Base-by-base conservation (phyloP, 202 grass and related monocot species). In the Carex arenaria region DNA sequence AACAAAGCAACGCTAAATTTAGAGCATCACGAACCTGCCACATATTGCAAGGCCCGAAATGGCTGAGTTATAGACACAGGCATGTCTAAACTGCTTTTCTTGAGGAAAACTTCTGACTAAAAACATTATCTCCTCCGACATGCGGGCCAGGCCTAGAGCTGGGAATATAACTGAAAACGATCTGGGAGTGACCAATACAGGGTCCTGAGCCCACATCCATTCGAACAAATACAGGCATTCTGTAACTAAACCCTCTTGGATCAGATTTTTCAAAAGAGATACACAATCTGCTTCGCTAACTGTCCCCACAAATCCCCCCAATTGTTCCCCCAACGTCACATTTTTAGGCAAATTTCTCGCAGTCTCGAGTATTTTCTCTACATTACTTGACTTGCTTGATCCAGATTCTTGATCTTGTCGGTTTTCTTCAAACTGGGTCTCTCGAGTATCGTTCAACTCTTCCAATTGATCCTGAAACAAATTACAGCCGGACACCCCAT, bases 81-180 rank as follows among this genome's bases (percentile, higher is more conserved):
- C 79, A 80, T 91, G 79, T n/a, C 82, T 78, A 69, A 94, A 90
- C 67, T 73, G 56, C 73, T 83, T 91, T 52, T 76, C 82, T 5
- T 30, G 17, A 1, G 90, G 90, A 84, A 93, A 83, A 40, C 63
- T 84, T 57, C 60, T 61, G 15, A 93, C 66, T 52, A 94, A 84
- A 80, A 86, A 82, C 82, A 92, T 53, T 40, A 97, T 80, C 55
- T 85, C 87, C 62, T 94, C 90, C 23, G 86, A 71, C 90, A 94
- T 91, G 42, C 49, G 17, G 3, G 82, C 83, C 52, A 28, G 82
- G 12, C 90, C 90, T 78, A 97, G 83, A 7, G 71, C 71, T 30
- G 86, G 81, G 52, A 94, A 59, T 53, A 88, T 43, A 22, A 92
- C 64, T 20, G 90, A 47, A 55, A 78, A 90, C 10, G 76, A 42